Conservation (phyloP, 306 rosid species). For the Arachis hypogaea region DNA sequence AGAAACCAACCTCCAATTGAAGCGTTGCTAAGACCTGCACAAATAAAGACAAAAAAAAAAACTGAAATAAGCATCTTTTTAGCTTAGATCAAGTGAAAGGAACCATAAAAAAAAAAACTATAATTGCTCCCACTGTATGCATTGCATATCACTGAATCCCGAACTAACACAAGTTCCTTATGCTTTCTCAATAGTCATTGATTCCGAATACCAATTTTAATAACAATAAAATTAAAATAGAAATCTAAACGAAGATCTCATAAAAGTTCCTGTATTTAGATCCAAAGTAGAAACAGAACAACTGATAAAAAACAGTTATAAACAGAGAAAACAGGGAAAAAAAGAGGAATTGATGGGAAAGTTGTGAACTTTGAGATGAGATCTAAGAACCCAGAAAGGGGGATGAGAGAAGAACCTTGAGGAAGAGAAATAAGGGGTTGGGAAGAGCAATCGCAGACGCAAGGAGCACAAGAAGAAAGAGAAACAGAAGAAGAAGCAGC, state of each 20-base stretch:
- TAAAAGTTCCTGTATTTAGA: slow-evolving; percentile 1
- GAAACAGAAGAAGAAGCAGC: slow-evolving; percentile 59
- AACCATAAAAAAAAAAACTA: background rate
- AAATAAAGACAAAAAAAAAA: slow-evolving; percentile 30
- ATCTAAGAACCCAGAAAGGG: slow-evolving; percentile 29
- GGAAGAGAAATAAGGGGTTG: slow-evolving; percentile 76
- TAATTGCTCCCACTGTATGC: background rate
- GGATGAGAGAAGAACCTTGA: slow-evolving; percentile 42
- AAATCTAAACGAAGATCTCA: slow-evolving; percentile 15
- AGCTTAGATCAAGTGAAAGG: slow-evolving; percentile 6
- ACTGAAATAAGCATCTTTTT: slow-evolving; percentile 34
- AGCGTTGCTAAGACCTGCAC: slow-evolving; percentile 71
- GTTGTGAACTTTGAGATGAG: slow-evolving; percentile 31
- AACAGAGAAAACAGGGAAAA: slow-evolving; percentile 3
- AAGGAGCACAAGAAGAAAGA: slow-evolving; percentile 56
- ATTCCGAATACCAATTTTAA: background rate
- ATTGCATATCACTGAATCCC: background rate
- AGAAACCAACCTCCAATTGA: slow-evolving; percentile 71
- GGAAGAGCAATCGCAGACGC: slow-evolving; percentile 83
- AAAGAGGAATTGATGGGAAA: slow-evolving; percentile 10
- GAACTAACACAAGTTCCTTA: background rate
- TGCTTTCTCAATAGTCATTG: background rate
- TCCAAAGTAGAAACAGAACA: slow-evolving; percentile 2
- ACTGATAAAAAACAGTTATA: background rate
- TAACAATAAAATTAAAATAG: background rate